phyloP scores from a whole-genome alignment of 2,329 filamentous ascomycete species.

The Cercospora sp. region DNA sequence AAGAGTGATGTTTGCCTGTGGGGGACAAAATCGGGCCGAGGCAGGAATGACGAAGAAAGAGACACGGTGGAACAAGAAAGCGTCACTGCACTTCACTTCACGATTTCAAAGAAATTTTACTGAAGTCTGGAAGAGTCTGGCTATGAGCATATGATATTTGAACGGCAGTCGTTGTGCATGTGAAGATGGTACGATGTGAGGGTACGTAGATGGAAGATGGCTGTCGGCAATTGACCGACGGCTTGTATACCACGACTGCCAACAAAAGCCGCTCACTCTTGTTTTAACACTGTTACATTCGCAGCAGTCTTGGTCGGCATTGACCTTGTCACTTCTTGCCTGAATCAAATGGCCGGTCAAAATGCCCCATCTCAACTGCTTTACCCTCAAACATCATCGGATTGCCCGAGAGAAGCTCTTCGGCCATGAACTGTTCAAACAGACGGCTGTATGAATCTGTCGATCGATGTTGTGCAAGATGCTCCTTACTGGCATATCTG shows the following conservation, averaged over 20 bases:
- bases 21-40: constrained; percentile 6
- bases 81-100: background rate
- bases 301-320: background rate
- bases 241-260: background rate
- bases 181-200: background rate
- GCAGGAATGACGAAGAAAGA: constrained; percentile 5
- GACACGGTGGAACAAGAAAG: background rate
- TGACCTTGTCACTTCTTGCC: background rate
- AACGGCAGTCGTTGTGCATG: no score
- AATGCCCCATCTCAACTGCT: background rate
- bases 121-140: background rate
- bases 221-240: background rate
- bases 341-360: background rate
- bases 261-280: background rate
- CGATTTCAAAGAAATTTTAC: background rate
- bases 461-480: background rate
- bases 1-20: background rate
- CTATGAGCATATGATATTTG: no score
- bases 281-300: background rate
- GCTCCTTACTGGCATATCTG: background rate
- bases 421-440: constrained; percentile 2
- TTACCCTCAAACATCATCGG: background rate
- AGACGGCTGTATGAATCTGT: background rate
- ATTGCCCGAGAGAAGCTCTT: background rate
- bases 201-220: background rate